These are phyloP conservation scores for Lipomyces yarrowii DNA, from an alignment of 1,139 yeast species.

Conservation along the genomic window DNA sequence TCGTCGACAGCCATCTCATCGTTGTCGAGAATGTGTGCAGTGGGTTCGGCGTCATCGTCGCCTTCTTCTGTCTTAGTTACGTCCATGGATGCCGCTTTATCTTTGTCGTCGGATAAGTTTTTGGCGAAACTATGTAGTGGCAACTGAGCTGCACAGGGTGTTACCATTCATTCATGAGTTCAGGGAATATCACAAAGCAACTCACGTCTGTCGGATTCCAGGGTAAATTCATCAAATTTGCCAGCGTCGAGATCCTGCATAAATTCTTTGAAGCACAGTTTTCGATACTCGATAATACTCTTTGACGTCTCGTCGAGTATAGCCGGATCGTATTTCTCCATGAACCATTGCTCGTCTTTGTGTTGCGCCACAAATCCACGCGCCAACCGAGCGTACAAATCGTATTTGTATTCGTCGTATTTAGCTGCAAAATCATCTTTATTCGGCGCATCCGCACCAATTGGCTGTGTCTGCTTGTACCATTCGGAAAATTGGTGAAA, in stretches of 20 bases:
- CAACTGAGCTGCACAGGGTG: conserved; percentile 6
- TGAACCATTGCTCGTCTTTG: conserved; percentile 32
- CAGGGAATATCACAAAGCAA: not conserved
- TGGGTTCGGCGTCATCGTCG: conserved; percentile 7
- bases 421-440: conserved; percentile 5
- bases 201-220: conserved; percentile 25
- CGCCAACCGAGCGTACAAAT: conserved; percentile 33
- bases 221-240: conserved; percentile 23
- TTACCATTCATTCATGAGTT: not conserved
- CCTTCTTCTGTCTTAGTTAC: not conserved
- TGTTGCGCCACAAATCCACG: conserved; percentile 33
- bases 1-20: conserved; percentile 52
- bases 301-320: not conserved
- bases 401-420: conserved; percentile 32
- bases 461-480: conserved; percentile 17
- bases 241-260: conserved; percentile 26
- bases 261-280: conserved; percentile 13
- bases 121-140: not conserved
- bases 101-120: conserved; percentile 2
- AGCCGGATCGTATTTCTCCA: conserved; percentile 31
- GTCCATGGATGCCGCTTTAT: not conserved
- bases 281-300: conserved; percentile 9
- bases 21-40: conserved; percentile 9
- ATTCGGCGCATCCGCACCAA: conserved; percentile 1
- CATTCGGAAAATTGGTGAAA: conserved; percentile 26